These are phyloP conservation scores for Diaporthe aspalathi DNA, from an alignment of 2,329 filamentous ascomycete species.

Conservation along the genomic window DNA sequence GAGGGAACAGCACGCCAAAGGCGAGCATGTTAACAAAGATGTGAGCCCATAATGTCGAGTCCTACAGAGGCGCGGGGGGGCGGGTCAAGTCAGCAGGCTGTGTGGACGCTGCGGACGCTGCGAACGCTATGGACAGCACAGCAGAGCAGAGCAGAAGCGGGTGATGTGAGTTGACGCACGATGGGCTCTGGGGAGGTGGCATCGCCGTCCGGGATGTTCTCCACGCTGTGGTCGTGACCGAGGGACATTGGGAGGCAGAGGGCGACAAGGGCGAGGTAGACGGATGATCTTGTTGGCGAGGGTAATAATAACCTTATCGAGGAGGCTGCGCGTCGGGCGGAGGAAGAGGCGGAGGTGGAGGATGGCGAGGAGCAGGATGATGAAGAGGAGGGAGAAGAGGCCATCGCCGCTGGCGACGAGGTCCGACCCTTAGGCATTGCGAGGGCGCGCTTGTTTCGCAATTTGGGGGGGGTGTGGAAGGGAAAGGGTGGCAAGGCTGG, in stretches of 20 bases:
- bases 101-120: not conserved
- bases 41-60: slow-evolving; percentile 91
- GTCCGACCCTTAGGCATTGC: slow-evolving; percentile 20
- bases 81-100: not conserved
- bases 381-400: not conserved
- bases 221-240: slow-evolving; percentile 63
- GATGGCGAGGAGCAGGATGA: not conserved
- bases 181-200: slow-evolving; percentile 79
- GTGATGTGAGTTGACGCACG: slow-evolving; percentile 59
- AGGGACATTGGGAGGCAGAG: slow-evolving; percentile 40
- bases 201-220: slow-evolving; percentile 75
- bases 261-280: slow-evolving; percentile 31
- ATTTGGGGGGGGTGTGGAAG: not conserved
- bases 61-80: slow-evolving; percentile 60
- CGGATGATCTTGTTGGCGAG: slow-evolving; percentile 27
- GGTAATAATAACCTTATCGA: slow-evolving; percentile 6
- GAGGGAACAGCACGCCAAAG: slow-evolving; percentile 92
- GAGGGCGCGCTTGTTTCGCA: slow-evolving; percentile 29
- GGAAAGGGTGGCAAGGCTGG: too few relatives aligned
- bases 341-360: not conserved
- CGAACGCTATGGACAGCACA: too few relatives aligned
- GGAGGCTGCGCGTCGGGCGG: slow-evolving; percentile 13
- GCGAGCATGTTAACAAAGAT: slow-evolving; percentile 88
- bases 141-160: not conserved
- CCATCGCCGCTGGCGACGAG: slow-evolving; percentile 15